Evolutionary conservation across 371 early-diverging fungal species (phyloP).

Genomic region (Thermomucor indicae-seudaticae): DNA sequence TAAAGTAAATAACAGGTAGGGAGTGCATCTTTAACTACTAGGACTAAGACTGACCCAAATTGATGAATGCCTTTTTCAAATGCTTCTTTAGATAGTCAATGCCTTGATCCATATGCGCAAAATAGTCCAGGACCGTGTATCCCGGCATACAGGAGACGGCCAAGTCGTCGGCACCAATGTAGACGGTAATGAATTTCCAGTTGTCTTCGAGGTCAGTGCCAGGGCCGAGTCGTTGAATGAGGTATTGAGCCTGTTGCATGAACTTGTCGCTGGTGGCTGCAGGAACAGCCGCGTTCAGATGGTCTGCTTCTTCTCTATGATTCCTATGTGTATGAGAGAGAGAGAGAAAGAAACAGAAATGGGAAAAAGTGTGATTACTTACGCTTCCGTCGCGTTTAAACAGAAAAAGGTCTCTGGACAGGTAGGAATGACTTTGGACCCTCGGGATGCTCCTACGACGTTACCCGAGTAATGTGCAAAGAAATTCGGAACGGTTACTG

Average conservation of each 20-base stretch:
- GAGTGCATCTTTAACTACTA: no score
- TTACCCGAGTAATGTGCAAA: constrained; percentile 18
- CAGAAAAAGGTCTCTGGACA: constrained; percentile 33
- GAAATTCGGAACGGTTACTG: constrained; percentile 22
- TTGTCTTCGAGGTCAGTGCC: constrained; percentile 8
- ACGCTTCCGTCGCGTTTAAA: constrained; percentile 14
- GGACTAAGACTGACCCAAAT: constrained; percentile 9
- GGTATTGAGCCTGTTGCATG: constrained; percentile 26
- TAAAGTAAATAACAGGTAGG: no score
- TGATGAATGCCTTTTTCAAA: constrained; percentile 12
- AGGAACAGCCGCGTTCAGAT: constrained; percentile 25
- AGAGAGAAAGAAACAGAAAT: neutral
- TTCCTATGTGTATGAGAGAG: no score
- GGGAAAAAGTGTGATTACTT: neutral
- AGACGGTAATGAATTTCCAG: constrained; percentile 34
- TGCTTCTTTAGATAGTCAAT: constrained; percentile 8
- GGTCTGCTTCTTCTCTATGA: constrained; percentile 7
- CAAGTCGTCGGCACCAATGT: constrained; percentile 30
- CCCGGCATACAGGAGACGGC: constrained; percentile 22
- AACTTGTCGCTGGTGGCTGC: constrained; percentile 21
- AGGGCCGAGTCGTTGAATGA: constrained; percentile 20
- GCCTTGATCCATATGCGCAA: constrained; percentile 9
- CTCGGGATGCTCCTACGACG: constrained; percentile 22
- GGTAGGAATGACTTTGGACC: constrained; percentile 13
- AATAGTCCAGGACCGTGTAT: neutral